Evolutionary conservation across 2,329 filamentous ascomycete species (phyloP).

Genomic region (Neonectria faginata): DNA sequence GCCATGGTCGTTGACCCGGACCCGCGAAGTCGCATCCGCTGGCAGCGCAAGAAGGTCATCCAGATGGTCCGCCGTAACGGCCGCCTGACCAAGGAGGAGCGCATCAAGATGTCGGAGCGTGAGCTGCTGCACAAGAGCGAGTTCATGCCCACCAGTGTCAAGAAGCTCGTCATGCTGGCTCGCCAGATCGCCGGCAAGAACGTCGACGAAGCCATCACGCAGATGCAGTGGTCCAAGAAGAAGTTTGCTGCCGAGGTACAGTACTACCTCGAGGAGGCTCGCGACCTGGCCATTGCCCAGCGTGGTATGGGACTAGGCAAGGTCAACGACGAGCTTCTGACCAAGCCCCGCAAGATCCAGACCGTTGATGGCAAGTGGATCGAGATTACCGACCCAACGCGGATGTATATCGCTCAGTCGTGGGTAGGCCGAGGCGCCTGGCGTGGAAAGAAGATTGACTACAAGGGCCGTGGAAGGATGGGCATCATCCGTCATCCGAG

Average conservation of each 20-base stretch:
- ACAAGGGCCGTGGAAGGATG: conserved; percentile 80
- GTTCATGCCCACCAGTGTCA: conserved; percentile 84
- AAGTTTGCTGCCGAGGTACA: conserved; percentile 85
- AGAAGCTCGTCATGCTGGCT: conserved; percentile 90
- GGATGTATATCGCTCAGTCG: conserved; percentile 89
- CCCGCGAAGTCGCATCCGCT: conserved; percentile 76
- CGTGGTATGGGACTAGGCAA: conserved; percentile 84
- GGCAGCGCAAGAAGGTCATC: conserved; percentile 87
- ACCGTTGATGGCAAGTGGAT: conserved; percentile 81
- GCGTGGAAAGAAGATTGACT: conserved; percentile 69
- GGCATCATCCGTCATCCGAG: conserved; percentile 76
- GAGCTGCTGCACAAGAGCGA: conserved; percentile 70
- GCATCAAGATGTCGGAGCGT: conserved; percentile 74
- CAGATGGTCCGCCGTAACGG: conserved; percentile 75
- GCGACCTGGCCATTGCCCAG: conserved; percentile 81
- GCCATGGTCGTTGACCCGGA: conserved; percentile 78
- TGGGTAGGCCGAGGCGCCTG: conserved; percentile 87
- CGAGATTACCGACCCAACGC: conserved; percentile 78
- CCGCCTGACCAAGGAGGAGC: conserved; percentile 67
- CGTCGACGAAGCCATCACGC: conserved; percentile 91
- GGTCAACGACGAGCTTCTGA: conserved; percentile 54
- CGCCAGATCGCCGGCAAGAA: conserved; percentile 92
- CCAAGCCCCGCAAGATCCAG: conserved; percentile 66
- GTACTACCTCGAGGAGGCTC: conserved; percentile 82
- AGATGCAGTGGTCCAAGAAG: conserved; percentile 97